These are phyloP conservation scores for Nicotiana knightiana DNA, from an alignment of 257 asterid genomes.

Conservation along the genomic window DNA sequence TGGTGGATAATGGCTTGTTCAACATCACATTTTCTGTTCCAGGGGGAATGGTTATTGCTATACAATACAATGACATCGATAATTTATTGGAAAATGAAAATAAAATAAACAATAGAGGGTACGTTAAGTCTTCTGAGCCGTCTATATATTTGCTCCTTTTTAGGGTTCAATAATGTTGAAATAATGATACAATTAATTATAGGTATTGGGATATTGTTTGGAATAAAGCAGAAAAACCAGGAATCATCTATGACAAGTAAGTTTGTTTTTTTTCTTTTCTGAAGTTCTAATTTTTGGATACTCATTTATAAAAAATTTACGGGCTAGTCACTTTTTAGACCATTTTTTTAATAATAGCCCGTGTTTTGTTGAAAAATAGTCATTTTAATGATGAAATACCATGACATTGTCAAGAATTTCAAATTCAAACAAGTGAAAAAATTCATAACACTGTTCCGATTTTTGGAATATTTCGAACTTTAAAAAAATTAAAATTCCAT, in stretches of 20 bases:
- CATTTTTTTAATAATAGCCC: no score
- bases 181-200: no score
- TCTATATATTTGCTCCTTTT: neutral
- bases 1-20: constrained; percentile 60
- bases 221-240: constrained; percentile 33
- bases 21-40: constrained; percentile 55
- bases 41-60: constrained; percentile 44
- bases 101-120: constrained; percentile 52
- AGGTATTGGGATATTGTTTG: constrained; percentile 91
- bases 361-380: no score
- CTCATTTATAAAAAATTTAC: neutral
- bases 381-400: no score
- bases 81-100: constrained; percentile 45
- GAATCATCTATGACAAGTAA: constrained; percentile 40
- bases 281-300: neutral
- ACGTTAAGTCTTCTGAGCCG: neutral
- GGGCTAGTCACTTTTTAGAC: no score
- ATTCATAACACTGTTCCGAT: no score
- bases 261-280: neutral
- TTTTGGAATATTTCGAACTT: no score
- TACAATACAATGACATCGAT: constrained; percentile 56
- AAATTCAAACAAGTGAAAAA: no score
- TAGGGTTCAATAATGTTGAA: no score
- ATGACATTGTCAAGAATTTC: no score
- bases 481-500: no score